Base-by-base conservation (phyloP, 225 moss, liverwort and hornwort genomes). In the Pseudisothecium myosuroides region DNA sequence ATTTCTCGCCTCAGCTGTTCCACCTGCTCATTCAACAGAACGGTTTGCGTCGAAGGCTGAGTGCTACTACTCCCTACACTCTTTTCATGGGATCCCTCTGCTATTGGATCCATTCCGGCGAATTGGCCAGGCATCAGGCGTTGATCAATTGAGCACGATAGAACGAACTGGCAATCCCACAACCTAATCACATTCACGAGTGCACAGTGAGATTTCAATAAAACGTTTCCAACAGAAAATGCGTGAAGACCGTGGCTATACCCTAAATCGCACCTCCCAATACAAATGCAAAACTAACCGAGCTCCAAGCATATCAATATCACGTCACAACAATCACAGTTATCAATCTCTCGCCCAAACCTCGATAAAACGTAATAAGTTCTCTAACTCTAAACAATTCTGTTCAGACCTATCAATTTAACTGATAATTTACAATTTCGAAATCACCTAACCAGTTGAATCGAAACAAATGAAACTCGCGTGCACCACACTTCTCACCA, bases 21-120 rank as follows among this genome's bases (percentile, higher is more conserved):
- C 82, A 93, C 50, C 83, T 93, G 87, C 78, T 89, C 93, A 88
- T 91, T 91, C 76, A 89, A 80, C 49, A 85, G 60, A 64, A 91
- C 41, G 41, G 93, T 89, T 87, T 89, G 89, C 27, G 83, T 52
- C 73, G 89, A 89, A 47, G 87, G 82, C 19, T 58, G 88, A 81
- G 58, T 75, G 67, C 27, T 80, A 45, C 88, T 92, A 43, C 88
- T 86, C 75, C 78, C 88, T 26, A 90, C 86, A 80, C 90, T 92
- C 58, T 86, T 85, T 73, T 92, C 92, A 61, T 92, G 90, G 84
- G 92, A 92, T 58, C 90, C 86, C 80, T 92, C 92, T 16, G 92
- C 79, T 86, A 92, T 92, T 80, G 92, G 83, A 74, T 90, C 92
- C 92, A 92, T 92, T 52, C 58, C 77, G 65, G 61, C 69, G n/a